Conservation (phyloP, 2,329 filamentous ascomycete species). For the Trichoderma koningii region DNA sequence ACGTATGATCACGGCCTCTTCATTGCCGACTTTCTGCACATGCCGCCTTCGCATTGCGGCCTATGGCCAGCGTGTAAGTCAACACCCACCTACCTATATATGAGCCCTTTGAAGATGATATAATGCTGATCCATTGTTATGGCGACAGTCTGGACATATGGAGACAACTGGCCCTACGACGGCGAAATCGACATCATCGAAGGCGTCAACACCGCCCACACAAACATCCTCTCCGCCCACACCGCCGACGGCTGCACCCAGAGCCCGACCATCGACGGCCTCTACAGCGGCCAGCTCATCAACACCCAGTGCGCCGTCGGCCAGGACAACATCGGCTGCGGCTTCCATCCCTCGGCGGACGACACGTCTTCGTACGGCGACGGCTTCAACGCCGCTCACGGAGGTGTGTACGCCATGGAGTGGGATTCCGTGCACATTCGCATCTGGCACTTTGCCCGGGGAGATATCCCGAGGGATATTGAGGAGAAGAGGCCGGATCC, state of each 20-base stretch:
- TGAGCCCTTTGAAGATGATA: accelerated
- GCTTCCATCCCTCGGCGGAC: constrained; percentile 43
- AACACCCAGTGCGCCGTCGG: constrained; percentile 44
- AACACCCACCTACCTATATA: no score
- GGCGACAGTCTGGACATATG: constrained; percentile 55
- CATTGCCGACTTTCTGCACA: constrained; percentile 71
- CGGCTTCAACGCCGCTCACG: constrained; percentile 65
- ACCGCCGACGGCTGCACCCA: constrained; percentile 47
- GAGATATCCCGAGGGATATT: constrained; percentile 66
- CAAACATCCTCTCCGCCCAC: constrained; percentile 64
- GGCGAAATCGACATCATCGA: constrained; percentile 74
- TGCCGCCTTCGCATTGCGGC: constrained; percentile 71
- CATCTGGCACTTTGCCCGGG: constrained; percentile 76
- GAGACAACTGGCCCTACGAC: constrained; percentile 59
- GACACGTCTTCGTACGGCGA: constrained; percentile 59
- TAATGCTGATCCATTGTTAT: not conserved
- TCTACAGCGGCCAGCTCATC: constrained; percentile 36
- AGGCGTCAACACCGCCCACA: constrained; percentile 63
- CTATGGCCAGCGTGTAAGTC: constrained; percentile 70
- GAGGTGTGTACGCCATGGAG: constrained; percentile 70
- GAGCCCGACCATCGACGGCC: constrained; percentile 29
- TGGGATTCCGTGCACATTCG: constrained; percentile 70
- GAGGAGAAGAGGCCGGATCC: constrained; percentile 61
- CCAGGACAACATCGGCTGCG: constrained; percentile 48
- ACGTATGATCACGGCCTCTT: constrained; percentile 67